These are phyloP conservation scores for Mucor saturninus DNA, from an alignment of 371 early-diverging fungal species.

Conservation along the genomic window DNA sequence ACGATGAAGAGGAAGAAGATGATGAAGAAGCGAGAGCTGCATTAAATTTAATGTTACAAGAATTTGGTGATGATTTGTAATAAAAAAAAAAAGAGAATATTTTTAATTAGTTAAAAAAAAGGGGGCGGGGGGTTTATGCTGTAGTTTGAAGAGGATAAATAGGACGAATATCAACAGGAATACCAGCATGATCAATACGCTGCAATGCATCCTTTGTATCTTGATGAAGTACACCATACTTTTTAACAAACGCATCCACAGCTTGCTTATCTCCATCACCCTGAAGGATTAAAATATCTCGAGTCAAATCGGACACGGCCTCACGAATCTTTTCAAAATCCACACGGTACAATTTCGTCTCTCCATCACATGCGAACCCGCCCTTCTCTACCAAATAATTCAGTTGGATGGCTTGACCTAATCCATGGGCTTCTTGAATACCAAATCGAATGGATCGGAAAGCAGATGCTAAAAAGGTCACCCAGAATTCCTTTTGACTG, in stretches of 20 bases:
- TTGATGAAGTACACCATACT: slow-evolving; percentile 61
- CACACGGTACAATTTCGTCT: slow-evolving; percentile 61
- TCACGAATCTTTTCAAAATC: slow-evolving; percentile 66
- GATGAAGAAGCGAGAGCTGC: slow-evolving; percentile 25
- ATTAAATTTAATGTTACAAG: slow-evolving; percentile 20
- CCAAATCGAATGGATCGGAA: slow-evolving; percentile 85
- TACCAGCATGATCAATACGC: slow-evolving; percentile 56
- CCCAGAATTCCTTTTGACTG: slow-evolving; percentile 70
- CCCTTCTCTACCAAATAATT: slow-evolving; percentile 76
- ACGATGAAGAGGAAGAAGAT: slow-evolving; percentile 17
- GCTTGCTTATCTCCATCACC: slow-evolving; percentile 77
- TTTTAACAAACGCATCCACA: slow-evolving; percentile 64
- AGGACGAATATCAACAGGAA: slow-evolving; percentile 61
- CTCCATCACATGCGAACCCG: slow-evolving; percentile 60
- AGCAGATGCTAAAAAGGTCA: slow-evolving; percentile 79
- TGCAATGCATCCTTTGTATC: slow-evolving; percentile 61
- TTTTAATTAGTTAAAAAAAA: neutral
- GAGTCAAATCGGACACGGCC: slow-evolving; percentile 72
- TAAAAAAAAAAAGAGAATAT: neutral
- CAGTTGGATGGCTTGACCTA: slow-evolving; percentile 74
- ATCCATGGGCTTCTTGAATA: slow-evolving; percentile 78
- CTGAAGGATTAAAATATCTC: slow-evolving; percentile 76
- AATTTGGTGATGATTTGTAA: slow-evolving; percentile 21
- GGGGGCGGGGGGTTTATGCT: no score
- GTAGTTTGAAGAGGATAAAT: slow-evolving; percentile 38